These are phyloP conservation scores for Syncephalis plumigaleata DNA, from an alignment of 371 early-diverging fungal genomes.

Conservation along the genomic window DNA sequence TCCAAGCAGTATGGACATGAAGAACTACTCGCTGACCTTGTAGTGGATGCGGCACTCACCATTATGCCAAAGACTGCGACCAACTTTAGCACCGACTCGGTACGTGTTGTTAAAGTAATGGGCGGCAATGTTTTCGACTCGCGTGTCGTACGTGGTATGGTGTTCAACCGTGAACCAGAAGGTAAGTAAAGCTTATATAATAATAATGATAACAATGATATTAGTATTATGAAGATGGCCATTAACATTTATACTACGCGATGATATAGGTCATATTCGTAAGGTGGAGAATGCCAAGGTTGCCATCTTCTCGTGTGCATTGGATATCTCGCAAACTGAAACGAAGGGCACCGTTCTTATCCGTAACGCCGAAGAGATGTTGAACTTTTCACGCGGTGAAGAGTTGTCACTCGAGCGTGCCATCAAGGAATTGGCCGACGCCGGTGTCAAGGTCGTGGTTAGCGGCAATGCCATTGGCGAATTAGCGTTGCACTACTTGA, in stretches of 20 bases:
- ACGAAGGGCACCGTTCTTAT: slow-evolving; percentile 98
- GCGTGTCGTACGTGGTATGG: slow-evolving; percentile 92
- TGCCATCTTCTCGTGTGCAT: slow-evolving; percentile 92
- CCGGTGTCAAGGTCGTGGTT: slow-evolving; percentile 87
- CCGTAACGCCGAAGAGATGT: slow-evolving; percentile 92
- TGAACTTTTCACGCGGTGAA: slow-evolving; percentile 91
- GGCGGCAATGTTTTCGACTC: slow-evolving; percentile 90
- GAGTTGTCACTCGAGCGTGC: slow-evolving; percentile 53
- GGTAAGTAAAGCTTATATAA: slow-evolving; percentile 20
- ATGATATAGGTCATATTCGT: slow-evolving; percentile 22
- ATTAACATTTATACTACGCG: neutral
- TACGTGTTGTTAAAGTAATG: slow-evolving; percentile 95
- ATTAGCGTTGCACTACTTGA: slow-evolving; percentile 84
- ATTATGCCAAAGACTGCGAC: slow-evolving; percentile 80
- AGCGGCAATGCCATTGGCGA: slow-evolving; percentile 85
- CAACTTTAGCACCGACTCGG: slow-evolving; percentile 86
- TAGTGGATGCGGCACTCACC: slow-evolving; percentile 69
- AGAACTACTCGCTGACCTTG: slow-evolving; percentile 62
- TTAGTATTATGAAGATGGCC: neutral
- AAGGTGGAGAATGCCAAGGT: slow-evolving; percentile 73
- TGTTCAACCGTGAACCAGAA: slow-evolving; percentile 92
- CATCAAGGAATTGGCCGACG: slow-evolving; percentile 73
- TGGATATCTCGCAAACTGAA: slow-evolving; percentile 93
- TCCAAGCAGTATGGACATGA: slow-evolving; percentile 93
- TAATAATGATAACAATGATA: neutral